Evolutionary conservation across 257 asterid genomes (phyloP).

Genomic region (Solanum ossicruentum): DNA sequence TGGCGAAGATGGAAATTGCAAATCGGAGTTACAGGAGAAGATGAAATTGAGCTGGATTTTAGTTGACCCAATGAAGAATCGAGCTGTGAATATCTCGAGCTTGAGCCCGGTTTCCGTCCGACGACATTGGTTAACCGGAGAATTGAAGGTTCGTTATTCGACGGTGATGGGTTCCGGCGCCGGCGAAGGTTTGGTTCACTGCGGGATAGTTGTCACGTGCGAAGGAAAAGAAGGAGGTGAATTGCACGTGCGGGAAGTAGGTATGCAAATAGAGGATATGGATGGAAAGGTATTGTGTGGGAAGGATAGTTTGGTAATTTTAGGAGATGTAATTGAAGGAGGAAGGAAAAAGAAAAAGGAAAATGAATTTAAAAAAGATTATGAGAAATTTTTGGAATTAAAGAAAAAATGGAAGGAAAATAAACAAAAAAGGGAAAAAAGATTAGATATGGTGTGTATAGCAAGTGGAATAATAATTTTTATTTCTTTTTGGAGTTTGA

Average conservation of each 20-base stretch:
- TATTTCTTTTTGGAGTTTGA: conserved; percentile 25
- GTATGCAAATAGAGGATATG: conserved; percentile 71
- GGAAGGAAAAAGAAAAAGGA: conserved; percentile 27
- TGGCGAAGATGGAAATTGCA: conserved; percentile 26
- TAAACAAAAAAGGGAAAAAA: conserved; percentile 30
- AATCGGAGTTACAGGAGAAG: conserved; percentile 19
- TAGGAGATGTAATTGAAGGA: conserved; percentile 41
- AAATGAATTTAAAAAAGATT: conserved; percentile 18
- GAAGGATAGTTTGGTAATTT: conserved; percentile 34
- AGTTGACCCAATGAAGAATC: conserved; percentile 32
- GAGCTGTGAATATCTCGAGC: conserved; percentile 61
- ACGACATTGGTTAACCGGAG: conserved; percentile 66
- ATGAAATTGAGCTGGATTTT: conserved; percentile 65
- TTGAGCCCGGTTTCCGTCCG: conserved; percentile 36
- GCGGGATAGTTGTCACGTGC: conserved; percentile 51
- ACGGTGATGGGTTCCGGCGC: conserved; percentile 28
- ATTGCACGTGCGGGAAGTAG: conserved; percentile 43
- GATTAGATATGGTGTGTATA: conserved; percentile 35
- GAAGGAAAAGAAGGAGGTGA: conserved; percentile 46
- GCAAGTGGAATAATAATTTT: conserved; percentile 28
- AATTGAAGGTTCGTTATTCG: conserved; percentile 31
- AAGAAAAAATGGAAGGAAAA: conserved; percentile 25
- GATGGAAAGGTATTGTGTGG: conserved; percentile 55
- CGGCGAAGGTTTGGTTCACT: conserved; percentile 25
- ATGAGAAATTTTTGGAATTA: conserved; percentile 15